Evolutionary conservation across 768 basidiomycete species (phyloP).

Genomic region (Roridomyces roridus): DNA sequence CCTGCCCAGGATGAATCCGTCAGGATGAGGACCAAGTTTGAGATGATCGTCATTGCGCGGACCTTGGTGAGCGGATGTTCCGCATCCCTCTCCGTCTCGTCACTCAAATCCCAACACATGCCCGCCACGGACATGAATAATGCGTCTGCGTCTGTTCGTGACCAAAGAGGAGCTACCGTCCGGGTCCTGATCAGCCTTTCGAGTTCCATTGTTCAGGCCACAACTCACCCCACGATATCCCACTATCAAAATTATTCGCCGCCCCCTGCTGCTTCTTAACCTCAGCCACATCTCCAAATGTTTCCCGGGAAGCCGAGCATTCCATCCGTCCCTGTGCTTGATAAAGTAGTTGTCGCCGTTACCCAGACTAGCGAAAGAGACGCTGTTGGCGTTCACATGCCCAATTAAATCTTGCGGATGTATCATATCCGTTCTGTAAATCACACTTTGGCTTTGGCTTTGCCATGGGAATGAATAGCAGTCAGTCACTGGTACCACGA

Average conservation of each 20-base stretch:
- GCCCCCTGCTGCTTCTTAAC: background rate
- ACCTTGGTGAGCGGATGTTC: conserved; percentile 8
- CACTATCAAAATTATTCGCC: background rate
- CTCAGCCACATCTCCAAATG: background rate
- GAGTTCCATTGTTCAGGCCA: background rate
- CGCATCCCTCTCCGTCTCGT: background rate
- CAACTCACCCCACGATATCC: background rate
- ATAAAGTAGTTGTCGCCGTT: conserved; percentile 7
- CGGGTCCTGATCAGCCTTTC: background rate
- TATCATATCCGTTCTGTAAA: too few relatives aligned
- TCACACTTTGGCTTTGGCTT: too few relatives aligned
- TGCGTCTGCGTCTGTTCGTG: background rate
- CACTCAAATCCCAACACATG: background rate
- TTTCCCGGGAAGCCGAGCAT: conserved; percentile 1
- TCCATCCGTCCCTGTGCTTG: conserved; percentile 4
- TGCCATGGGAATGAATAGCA: too few relatives aligned
- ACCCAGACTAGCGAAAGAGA: background rate
- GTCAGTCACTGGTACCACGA: too few relatives aligned
- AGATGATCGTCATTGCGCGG: too few relatives aligned
- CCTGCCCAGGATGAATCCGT: too few relatives aligned
- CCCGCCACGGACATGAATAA: background rate
- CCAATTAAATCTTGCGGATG: background rate
- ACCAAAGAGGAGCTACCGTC: background rate
- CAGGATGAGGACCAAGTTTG: background rate
- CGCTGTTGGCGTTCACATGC: background rate